These are phyloP conservation scores for Cladobotryum mycophilum DNA, from an alignment of 2,329 filamentous ascomycete species.

Conservation along the genomic window DNA sequence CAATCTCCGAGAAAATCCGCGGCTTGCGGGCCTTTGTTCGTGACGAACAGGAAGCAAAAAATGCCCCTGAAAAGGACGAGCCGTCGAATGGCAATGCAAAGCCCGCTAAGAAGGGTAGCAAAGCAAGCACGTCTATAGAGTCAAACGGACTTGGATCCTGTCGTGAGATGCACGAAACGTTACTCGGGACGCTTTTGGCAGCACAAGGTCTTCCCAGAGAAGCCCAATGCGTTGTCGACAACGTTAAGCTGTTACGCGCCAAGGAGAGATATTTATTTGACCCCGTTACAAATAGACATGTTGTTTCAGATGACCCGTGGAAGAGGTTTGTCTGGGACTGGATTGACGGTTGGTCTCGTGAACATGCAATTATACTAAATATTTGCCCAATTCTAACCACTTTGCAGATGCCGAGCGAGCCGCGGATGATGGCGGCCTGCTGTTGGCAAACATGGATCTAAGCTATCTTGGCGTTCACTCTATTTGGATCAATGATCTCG, in stretches of 20 bases:
- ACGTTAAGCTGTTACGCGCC: slow-evolving; percentile 53
- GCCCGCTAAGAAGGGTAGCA: slow-evolving; percentile 20
- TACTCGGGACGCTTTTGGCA: slow-evolving; percentile 40
- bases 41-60: slow-evolving; percentile 21
- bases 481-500: slow-evolving; percentile 66
- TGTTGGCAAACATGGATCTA: slow-evolving; percentile 60
- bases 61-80: slow-evolving; percentile 19
- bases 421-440: slow-evolving; percentile 63
- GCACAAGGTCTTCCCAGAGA: slow-evolving; percentile 42
- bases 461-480: slow-evolving; percentile 68
- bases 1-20: slow-evolving; percentile 44
- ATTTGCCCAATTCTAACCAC: slow-evolving; percentile 14
- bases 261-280: slow-evolving; percentile 60
- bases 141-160: slow-evolving; percentile 41
- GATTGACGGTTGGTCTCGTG: slow-evolving; percentile 50
- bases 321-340: slow-evolving; percentile 75
- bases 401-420: slow-evolving; percentile 54
- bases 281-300: slow-evolving; percentile 55
- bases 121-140: slow-evolving; percentile 29
- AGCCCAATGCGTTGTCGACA: slow-evolving; percentile 48
- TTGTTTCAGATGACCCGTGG: slow-evolving; percentile 68
- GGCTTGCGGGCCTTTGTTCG: slow-evolving; percentile 36
- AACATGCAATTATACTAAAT: background rate
- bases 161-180: slow-evolving; percentile 51
- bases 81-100: slow-evolving; percentile 20